Conservation (phyloP, 2,329 filamentous ascomycete genomes). For the Arthroderma sp. region DNA sequence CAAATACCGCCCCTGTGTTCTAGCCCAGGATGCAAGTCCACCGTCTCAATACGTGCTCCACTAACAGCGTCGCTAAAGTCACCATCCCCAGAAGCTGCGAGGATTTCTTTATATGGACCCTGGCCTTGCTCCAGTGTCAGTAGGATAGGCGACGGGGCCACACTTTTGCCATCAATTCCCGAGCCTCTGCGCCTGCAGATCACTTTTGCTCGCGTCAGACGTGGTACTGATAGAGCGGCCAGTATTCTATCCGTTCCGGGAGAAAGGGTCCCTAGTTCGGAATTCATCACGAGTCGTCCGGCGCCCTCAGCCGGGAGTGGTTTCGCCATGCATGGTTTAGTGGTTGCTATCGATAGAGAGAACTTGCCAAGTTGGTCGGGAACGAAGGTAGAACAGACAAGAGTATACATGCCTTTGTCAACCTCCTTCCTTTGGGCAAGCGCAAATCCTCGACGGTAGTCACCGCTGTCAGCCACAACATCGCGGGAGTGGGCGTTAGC, state of each 20-base stretch:
- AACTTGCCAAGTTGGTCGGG: conserved; percentile 63
- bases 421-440: conserved; percentile 50
- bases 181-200: conserved; percentile 37
- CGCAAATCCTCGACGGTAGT: conserved; percentile 71
- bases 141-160: conserved; percentile 44
- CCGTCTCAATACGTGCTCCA: conserved; percentile 56
- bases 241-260: conserved; percentile 42
- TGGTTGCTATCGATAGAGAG: conserved; percentile 59
- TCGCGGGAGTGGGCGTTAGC: conserved; percentile 57
- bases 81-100: conserved; percentile 59
- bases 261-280: conserved; percentile 35
- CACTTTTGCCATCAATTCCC: conserved; percentile 24
- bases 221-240: conserved; percentile 36
- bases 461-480: conserved; percentile 69
- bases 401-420: conserved; percentile 63
- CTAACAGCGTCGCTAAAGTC: conserved; percentile 57
- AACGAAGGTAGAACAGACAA: conserved; percentile 86
- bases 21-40: conserved; percentile 58
- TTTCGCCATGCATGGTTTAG: conserved; percentile 38
- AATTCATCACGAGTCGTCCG: conserved; percentile 50
- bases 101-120: conserved; percentile 51
- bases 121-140: conserved; percentile 61
- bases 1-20: conserved; percentile 49
- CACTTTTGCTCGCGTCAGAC: conserved; percentile 51
- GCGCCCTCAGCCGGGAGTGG: conserved; percentile 60